Base-by-base conservation (phyloP, 768 basidiomycete species). In the Obba rivulosa region DNA sequence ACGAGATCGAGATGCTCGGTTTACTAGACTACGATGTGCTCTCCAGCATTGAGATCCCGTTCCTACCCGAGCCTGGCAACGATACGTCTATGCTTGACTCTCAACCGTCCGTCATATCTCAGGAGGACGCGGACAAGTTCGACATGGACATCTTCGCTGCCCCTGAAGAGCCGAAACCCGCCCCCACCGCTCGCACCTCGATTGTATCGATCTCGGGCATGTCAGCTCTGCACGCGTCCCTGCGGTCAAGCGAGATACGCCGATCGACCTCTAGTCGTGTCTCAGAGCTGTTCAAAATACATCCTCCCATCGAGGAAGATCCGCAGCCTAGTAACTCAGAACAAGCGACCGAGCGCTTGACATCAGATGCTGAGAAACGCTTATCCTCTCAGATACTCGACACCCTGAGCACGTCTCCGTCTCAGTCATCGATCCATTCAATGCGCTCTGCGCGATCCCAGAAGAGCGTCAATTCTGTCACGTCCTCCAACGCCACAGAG, bases 1-100 rank as follows among this genome's bases (percentile, higher is more conserved):
- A 92, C 58, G 90, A 94, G 61, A 92, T 96, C 34, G 88, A 96
- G 60, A 94, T 91, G 88, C 77, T 96, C 1, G 94, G 94, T 5
- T 70, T 95, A 8, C 72, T 95, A 38, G 92, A 92, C 55, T 89
- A 94, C 56, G 92, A 95, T 57, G 85, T 96, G 24, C 80, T 92
- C 18, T 85, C 90, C 4, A 85, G 84, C 53, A 93, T 96, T 51
- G 87, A 89, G 53, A 81, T 96, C 11, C 93, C 94, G 1, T 86
- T 81, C 61, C 66, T 92, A 22, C 75, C 78, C 8, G 76, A 79
- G 24, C 63, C 69, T 53, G 52, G 49, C 56, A 23, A 69, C 71
- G n/a, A n/a, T n/a, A n/a, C n/a, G n/a, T 22, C 57, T 47, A 41
- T 42, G 41, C 44, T 48, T 46, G 34, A 54, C 42, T 43, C 60